A percentile compares a stretch with the other conserved stretches of the same genome.
These are phyloP conservation scores for Trichoderma sp. DNA, from an alignment of 2,329 filamentous ascomycete species.

Conservation along the genomic window DNA sequence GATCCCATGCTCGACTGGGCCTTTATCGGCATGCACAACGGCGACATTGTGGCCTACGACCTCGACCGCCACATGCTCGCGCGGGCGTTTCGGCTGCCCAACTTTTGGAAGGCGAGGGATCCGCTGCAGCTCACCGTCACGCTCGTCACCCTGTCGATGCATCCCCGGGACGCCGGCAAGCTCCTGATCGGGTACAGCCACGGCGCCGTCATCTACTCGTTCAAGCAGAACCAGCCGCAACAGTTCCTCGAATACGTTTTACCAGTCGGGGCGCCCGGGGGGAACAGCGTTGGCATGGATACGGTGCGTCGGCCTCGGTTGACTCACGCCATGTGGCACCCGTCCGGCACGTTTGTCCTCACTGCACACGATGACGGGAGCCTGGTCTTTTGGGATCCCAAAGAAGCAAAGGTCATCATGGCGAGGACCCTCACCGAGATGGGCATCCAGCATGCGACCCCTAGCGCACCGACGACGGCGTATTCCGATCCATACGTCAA, in stretches of 20 bases:
- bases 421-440: constrained; percentile 77
- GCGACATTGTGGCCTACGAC: constrained; percentile 90
- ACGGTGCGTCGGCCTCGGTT: constrained; percentile 70
- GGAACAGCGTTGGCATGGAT: constrained; percentile 66
- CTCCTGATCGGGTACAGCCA: constrained; percentile 88
- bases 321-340: constrained; percentile 89
- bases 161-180: constrained; percentile 89
- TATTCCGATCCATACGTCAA: constrained; percentile 74
- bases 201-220: constrained; percentile 87
- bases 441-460: constrained; percentile 69
- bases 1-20: constrained; percentile 95
- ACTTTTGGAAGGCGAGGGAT: constrained; percentile 79
- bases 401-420: constrained; percentile 81
- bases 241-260: constrained; percentile 84
- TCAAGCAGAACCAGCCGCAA: constrained; percentile 82
- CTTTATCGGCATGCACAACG: constrained; percentile 78
- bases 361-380: constrained; percentile 90
- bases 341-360: constrained; percentile 84
- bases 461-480: constrained; percentile 54
- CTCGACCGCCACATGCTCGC: constrained; percentile 74
- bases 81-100: constrained; percentile 77
- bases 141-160: constrained; percentile 78
- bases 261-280: constrained; percentile 79
- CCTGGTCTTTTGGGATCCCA: constrained; percentile 91
- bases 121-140: constrained; percentile 62